A percentile compares a stretch with the other conserved stretches of the same genome.
Evolutionary conservation across 177 flowering plant genomes (phyloP).

Genomic region (Tripterygium wilfordii): DNA sequence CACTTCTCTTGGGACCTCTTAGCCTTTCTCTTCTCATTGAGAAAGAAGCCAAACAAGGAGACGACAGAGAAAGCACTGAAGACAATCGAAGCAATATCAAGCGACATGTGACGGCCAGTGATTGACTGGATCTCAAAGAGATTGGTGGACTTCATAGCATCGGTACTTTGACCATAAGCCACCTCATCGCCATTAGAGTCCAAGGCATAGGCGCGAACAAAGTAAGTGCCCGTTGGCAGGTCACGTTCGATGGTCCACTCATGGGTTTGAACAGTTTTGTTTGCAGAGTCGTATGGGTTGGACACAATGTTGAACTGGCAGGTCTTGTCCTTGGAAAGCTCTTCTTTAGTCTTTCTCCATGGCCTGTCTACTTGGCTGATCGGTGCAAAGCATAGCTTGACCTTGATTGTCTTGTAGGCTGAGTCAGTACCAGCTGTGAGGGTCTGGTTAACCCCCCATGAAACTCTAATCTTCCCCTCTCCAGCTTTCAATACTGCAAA

Average conservation of each 20-base stretch:
- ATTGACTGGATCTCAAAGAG: slow-evolving; percentile 46
- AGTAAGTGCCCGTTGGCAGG: slow-evolving; percentile 58
- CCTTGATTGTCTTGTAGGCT: slow-evolving; percentile 46
- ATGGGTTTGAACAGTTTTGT: slow-evolving; percentile 14
- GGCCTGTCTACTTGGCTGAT: slow-evolving; percentile 69
- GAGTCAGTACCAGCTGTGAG: slow-evolving; percentile 34
- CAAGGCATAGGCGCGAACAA: slow-evolving; percentile 61
- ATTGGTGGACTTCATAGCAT: slow-evolving; percentile 35
- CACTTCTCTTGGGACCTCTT: slow-evolving; percentile 21
- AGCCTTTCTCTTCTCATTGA: slow-evolving; percentile 57
- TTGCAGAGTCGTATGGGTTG: slow-evolving; percentile 30
- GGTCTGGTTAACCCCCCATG: slow-evolving; percentile 52
- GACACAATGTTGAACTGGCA: slow-evolving; percentile 51
- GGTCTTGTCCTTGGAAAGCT: slow-evolving; percentile 70
- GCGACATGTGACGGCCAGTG: slow-evolving; percentile 57
- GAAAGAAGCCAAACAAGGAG: slow-evolving; percentile 55
- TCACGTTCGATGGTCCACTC: slow-evolving; percentile 38
- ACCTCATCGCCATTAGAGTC: slow-evolving; percentile 27
- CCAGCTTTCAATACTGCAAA: slow-evolving; percentile 65
- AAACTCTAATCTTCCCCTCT: slow-evolving; percentile 43
- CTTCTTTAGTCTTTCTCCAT: slow-evolving; percentile 70
- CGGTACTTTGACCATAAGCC: slow-evolving; percentile 62
- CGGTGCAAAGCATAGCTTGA: slow-evolving; percentile 76
- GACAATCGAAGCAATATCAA: slow-evolving; percentile 60
- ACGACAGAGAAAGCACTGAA: slow-evolving; percentile 77